Percentiles rank a stretch among this genome's conserved stretches.
phyloP scores from a whole-genome alignment of 306 rosid species.

The Vigna mungo region DNA sequence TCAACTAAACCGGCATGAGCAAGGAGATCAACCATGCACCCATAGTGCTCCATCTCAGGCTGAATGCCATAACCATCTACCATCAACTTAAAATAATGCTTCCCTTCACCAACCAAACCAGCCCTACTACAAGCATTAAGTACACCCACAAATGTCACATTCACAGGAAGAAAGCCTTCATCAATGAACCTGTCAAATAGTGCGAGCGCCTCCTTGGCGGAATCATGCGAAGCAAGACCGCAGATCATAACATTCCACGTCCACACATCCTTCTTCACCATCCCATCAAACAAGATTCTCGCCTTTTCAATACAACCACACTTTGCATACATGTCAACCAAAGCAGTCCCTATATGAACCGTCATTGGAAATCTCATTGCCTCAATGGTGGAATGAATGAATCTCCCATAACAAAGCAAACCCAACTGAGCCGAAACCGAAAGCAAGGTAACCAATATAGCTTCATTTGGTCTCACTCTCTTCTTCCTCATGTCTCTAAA shows the following conservation, averaged over 20 bases:
- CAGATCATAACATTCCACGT: constrained; percentile 88
- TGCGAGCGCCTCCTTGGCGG: constrained; percentile 59
- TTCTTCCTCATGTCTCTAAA: constrained; percentile 61
- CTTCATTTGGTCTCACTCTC: constrained; percentile 66
- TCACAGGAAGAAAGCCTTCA: constrained; percentile 65
- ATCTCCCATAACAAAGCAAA: constrained; percentile 64
- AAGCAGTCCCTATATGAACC: constrained; percentile 62
- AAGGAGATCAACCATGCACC: constrained; percentile 88
- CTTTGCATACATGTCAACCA: constrained; percentile 88
- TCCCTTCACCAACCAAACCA: constrained; percentile 71
- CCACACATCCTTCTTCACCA: constrained; percentile 65
- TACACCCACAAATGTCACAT: constrained; percentile 74
- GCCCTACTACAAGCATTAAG: constrained; percentile 79
- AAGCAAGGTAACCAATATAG: constrained; percentile 62
- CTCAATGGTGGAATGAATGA: constrained; percentile 62
- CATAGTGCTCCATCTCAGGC: constrained; percentile 90
- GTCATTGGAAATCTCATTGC: constrained; percentile 56
- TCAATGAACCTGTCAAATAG: constrained; percentile 57
- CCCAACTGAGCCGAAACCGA: constrained; percentile 75
- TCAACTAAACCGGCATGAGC: constrained; percentile 70
- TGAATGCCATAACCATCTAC: constrained; percentile 55
- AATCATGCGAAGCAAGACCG: constrained; percentile 77
- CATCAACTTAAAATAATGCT: constrained; percentile 67
- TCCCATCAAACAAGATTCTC: constrained; percentile 55
- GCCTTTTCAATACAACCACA: constrained; percentile 78